These are phyloP conservation scores for Orychophragmus violaceus DNA, from an alignment of 345 rosid species.

Conservation along the genomic window DNA sequence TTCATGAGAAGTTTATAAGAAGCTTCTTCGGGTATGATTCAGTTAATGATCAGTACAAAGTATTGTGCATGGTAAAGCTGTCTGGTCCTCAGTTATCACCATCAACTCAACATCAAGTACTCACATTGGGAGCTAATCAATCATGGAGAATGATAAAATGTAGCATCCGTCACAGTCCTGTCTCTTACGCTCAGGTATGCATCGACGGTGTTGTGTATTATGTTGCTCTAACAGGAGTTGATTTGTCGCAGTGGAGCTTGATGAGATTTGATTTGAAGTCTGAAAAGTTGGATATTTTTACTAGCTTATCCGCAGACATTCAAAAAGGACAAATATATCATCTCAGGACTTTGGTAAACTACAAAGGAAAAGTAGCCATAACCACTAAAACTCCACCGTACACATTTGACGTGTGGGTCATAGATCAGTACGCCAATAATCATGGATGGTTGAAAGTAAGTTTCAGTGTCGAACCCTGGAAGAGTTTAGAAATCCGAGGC, in stretches of 20 bases:
- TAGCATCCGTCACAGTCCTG: background rate
- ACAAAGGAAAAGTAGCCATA: conserved; percentile 2
- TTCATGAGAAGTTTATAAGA: background rate
- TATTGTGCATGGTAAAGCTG: background rate
- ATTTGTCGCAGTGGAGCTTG: background rate
- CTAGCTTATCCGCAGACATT: background rate
- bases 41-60: background rate
- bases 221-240: background rate
- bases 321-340: no score
- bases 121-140: background rate
- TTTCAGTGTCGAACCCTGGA: background rate
- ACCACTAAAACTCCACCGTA: background rate
- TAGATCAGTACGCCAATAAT: no score
- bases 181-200: background rate
- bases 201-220: conserved; percentile 13
- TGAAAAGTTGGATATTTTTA: background rate
- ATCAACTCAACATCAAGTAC: conserved; percentile 1
- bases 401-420: background rate
- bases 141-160: background rate
- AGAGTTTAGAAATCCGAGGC: background rate
- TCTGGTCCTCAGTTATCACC: background rate
- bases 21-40: background rate
- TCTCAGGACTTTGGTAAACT: background rate
- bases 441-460: background rate
- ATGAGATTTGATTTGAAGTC: background rate